Conservation (phyloP, 2,329 filamentous ascomycete genomes). For the Colletotrichum sp. region DNA sequence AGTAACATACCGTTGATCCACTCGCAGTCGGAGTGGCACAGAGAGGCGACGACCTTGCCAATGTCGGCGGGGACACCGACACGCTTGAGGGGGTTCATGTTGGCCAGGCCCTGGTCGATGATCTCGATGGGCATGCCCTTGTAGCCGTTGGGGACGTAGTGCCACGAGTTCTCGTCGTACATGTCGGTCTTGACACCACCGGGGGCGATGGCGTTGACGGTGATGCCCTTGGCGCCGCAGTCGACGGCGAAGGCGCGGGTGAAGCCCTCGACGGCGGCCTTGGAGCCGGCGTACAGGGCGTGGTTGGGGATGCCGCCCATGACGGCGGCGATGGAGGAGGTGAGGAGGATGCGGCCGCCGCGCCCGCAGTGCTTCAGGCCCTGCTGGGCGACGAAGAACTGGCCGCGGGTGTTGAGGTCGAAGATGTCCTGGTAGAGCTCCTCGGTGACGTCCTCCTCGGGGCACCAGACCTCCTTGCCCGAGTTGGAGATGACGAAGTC, state of each 20-base stretch:
- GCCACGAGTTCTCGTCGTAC: slow-evolving; percentile 74
- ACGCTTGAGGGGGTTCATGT: slow-evolving; percentile 63
- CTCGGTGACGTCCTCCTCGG: slow-evolving; percentile 71
- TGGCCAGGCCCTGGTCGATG: slow-evolving; percentile 60
- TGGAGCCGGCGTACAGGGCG: slow-evolving; percentile 73
- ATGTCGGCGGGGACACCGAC: slow-evolving; percentile 64
- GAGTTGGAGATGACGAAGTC: slow-evolving; percentile 78
- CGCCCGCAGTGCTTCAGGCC: slow-evolving; percentile 73
- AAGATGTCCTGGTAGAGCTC: slow-evolving; percentile 77
- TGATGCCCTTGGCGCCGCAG: slow-evolving; percentile 71
- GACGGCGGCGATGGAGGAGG: slow-evolving; percentile 71
- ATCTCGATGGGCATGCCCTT: slow-evolving; percentile 55
- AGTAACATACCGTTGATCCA: slow-evolving; percentile 65
- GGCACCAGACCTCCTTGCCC: slow-evolving; percentile 74
- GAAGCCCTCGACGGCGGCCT: slow-evolving; percentile 76
- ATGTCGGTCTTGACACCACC: slow-evolving; percentile 79
- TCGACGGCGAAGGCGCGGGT: slow-evolving; percentile 75
- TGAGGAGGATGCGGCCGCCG: slow-evolving; percentile 75
- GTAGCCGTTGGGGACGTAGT: slow-evolving; percentile 63
- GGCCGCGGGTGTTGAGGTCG: slow-evolving; percentile 72
- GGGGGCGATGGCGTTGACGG: slow-evolving; percentile 75
- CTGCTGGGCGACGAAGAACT: slow-evolving; percentile 81
- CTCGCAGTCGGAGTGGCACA: slow-evolving; percentile 63
- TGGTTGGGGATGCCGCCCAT: slow-evolving; percentile 72
- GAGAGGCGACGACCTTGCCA: slow-evolving; percentile 59